Evolutionary conservation across 768 basidiomycete genomes (phyloP).

Genomic region (Thelephora ganbajun): DNA sequence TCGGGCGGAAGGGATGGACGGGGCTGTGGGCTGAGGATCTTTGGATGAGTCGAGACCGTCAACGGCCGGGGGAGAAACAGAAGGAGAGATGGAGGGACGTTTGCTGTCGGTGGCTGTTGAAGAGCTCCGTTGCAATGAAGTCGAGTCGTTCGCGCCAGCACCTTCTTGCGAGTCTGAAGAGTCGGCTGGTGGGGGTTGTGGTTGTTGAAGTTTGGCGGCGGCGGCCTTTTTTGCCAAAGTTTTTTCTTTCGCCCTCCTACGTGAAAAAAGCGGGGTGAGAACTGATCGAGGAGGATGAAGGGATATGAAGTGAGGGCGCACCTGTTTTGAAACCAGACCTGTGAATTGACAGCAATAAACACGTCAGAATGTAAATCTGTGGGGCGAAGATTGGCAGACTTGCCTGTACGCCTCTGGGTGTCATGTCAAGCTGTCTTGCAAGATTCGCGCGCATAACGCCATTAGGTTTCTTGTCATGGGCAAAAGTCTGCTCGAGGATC

Average conservation of each 20-base stretch:
- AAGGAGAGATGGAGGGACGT: conserved; percentile 5
- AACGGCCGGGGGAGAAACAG: conserved; percentile 5
- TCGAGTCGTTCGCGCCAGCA: neutral
- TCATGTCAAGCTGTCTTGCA: conserved; percentile 79
- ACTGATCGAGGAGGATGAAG: conserved; percentile 5
- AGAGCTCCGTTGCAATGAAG: neutral
- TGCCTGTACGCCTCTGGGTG: conserved; percentile 89
- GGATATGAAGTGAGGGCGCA: conserved; percentile 16
- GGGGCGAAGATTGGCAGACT: conserved; percentile 12
- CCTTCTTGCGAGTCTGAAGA: neutral
- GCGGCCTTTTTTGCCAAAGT: conserved; percentile 36
- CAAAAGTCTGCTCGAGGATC: conserved; percentile 79
- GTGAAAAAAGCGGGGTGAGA: conserved; percentile 3
- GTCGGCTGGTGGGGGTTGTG: neutral
- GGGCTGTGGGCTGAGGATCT: conserved; percentile 1
- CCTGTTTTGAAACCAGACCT: conserved; percentile 93
- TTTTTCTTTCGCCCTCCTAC: conserved; percentile 78
- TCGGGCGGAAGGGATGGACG: neutral
- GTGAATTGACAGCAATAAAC: conserved; percentile 10
- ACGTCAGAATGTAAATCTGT: conserved; percentile 9
- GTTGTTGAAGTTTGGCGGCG: neutral
- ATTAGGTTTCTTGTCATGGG: conserved; percentile 85
- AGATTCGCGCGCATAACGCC: conserved; percentile 65
- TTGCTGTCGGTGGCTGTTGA: neutral
- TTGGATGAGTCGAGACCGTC: conserved; percentile 3